phyloP scores from a whole-genome alignment of 2,329 filamentous ascomycete genomes.

The Fusarium hostae region DNA sequence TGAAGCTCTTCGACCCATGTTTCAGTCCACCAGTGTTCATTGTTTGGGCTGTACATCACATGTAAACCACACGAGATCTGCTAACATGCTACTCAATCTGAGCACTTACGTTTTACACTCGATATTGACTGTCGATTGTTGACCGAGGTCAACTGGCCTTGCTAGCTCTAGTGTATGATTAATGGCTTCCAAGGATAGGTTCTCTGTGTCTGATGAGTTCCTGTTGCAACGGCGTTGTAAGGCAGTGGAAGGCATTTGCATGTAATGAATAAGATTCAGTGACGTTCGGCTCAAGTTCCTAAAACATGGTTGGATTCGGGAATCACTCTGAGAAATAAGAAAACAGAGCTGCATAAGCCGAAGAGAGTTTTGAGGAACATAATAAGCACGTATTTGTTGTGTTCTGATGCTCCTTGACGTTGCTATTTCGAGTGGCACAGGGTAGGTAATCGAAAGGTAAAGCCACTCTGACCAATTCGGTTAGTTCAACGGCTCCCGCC shows the following conservation, averaged over 20 bases:
- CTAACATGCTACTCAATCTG: neutral
- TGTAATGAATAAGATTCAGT: no score
- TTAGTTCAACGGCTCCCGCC: slow-evolving; percentile 3
- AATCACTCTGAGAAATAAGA: neutral
- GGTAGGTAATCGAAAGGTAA: neutral
- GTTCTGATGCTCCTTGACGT: neutral
- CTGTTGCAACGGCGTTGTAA: neutral
- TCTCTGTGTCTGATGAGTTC: neutral
- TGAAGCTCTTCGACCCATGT: neutral
- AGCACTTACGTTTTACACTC: neutral
- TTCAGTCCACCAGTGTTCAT: neutral
- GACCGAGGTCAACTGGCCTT: neutral
- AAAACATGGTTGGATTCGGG: neutral
- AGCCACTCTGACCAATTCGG: neutral
- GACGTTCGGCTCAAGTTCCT: neutral
- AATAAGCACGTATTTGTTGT: neutral
- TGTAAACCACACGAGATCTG: neutral
- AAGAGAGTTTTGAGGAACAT: neutral
- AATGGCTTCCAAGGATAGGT: neutral
- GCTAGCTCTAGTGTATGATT: neutral
- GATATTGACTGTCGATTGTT: neutral
- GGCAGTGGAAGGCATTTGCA: neutral
- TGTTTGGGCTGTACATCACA: neutral
- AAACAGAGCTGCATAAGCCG: neutral
- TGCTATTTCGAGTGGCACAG: neutral